Base-by-base conservation (phyloP, 2,329 filamentous ascomycete genomes). In the Fusarium hostae region DNA sequence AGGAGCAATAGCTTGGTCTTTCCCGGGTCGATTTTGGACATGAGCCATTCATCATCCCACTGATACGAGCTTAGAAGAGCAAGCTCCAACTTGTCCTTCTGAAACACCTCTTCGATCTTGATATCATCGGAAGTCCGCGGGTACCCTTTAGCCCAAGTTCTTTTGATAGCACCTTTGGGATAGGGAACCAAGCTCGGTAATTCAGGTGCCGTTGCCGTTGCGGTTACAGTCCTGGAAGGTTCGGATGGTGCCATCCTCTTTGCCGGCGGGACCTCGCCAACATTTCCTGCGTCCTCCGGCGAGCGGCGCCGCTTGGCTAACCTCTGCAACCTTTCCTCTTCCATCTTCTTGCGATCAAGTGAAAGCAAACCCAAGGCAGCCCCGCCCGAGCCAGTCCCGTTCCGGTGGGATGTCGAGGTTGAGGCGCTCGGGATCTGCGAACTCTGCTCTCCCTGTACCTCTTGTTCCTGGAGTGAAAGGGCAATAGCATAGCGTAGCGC, bases 1-100 rank as follows among this genome's bases (percentile, higher is more conserved):
- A 90, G 78, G 61, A 93, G 84, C 26, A 90, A 73, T n/a, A 94
- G 82, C 71, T 89, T 90, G 0, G 91, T 93, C 59, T 79, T 86
- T 15, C 71, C 74, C 18, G 86, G 78, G 67, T 94, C 85, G 32
- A 97, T 79, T 78, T 96, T 97, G 9, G 84, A 86, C 32, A 95
- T 80, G 47, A 96, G 79, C 93, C 94, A 98, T 32, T 92, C 87
- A 18, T 91, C 88, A 70, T 98, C 92, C 90, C 93, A 96, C 78
- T 95, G 90, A 74, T 92, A 98, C 0, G 95, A 93, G 74, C 94
- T 97, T 9, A 98, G 82, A 0, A 98, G 88, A 2, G 94, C 95
- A 41, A 94, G 88, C 55, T 92, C 84, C 12, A 98, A 84, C 16
- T 90, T 86, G 3, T 88, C 82, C 67, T 89, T 91, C 78, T 97